These are phyloP conservation scores for Gossypium stocksii DNA, from an alignment of 345 rosid species.

Conservation along the genomic window DNA sequence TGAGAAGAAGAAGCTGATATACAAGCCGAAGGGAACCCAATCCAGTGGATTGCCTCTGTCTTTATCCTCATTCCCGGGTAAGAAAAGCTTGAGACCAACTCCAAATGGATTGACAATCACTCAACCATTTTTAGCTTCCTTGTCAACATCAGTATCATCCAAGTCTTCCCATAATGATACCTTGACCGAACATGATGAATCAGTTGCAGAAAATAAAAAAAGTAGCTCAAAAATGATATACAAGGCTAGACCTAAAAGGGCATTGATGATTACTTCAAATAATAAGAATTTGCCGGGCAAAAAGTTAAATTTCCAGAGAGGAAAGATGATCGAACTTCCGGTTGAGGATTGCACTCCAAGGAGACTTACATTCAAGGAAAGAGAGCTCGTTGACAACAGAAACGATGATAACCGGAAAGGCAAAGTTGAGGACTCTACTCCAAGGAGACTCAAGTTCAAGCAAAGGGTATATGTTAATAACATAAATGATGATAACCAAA, in stretches of 20 bases:
- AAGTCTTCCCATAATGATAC: not conserved
- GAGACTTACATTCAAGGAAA: conserved; percentile 51
- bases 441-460: conserved; percentile 55
- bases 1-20: conserved; percentile 18
- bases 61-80: conserved; percentile 1
- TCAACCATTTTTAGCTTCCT: not conserved
- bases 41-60: conserved; percentile 11
- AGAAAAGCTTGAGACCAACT: not conserved
- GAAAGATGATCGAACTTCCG: conserved; percentile 46
- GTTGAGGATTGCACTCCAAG: conserved; percentile 34
- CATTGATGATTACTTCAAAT: conserved; percentile 21
- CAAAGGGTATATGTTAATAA: conserved; percentile 30
- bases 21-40: not conserved
- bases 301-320: conserved; percentile 46
- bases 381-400: conserved; percentile 28
- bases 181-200: conserved; percentile 18
- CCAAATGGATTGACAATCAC: not conserved
- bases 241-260: conserved; percentile 29
- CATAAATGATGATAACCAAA: conserved; percentile 27
- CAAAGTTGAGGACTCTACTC: conserved; percentile 21
- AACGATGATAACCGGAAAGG: conserved; percentile 23
- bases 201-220: conserved; percentile 9
- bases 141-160: not conserved
- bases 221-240: conserved; percentile 13
- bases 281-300: conserved; percentile 18